Base-by-base conservation (phyloP, 106 monocot genomes). In the Acanthochlamys bracteata region DNA sequence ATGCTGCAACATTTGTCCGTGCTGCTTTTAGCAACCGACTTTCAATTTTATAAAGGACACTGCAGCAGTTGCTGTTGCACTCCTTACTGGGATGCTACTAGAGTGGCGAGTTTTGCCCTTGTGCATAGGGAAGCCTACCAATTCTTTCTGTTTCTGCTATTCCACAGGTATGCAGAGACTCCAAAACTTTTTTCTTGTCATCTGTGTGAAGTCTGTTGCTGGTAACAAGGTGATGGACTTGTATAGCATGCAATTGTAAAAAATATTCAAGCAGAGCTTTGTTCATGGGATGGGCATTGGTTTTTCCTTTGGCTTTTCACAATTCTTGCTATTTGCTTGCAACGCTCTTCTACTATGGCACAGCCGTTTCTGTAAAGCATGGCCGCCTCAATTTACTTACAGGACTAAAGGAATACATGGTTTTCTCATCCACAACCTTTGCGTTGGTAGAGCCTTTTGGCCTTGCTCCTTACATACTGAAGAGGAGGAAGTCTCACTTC, bases 21-120 rank as follows among this genome's bases (percentile, higher is more conserved):
- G 98, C 98, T 65, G 92, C 98, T 41, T 99, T 99, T 70, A 99
- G 98, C 69, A 99, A 99, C 52, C 77, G 98, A 20, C 92, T 99
- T 70, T 99, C 92, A 22, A 92, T 99, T 57, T 99, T 75, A 99
- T 99, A 66, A 92, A 99, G 57, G 98, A 99, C 70, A 79, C 75
- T 57, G 74, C 89, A 41, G 98, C 98, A 66, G 74, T 99, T 67
- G 60, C 70, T 71, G 85, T 92, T 24, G 86, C 98, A 20, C 63
- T 99, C 66, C 71, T 88, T 49, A 86, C 92, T 54, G 98, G 98
- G 12, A 77, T 89, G 85, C 42, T 99, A 12, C 76, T 99, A 17
- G 79, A 86, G 55, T 99, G 98, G 98, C 83, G 98, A 42, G 66
- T 99, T n/a, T n/a, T 20, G 92, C 98, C 54, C 82, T 99, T 41